phyloP scores from a whole-genome alignment of 352 stramenopile species.

The Plasmopara muralis region DNA sequence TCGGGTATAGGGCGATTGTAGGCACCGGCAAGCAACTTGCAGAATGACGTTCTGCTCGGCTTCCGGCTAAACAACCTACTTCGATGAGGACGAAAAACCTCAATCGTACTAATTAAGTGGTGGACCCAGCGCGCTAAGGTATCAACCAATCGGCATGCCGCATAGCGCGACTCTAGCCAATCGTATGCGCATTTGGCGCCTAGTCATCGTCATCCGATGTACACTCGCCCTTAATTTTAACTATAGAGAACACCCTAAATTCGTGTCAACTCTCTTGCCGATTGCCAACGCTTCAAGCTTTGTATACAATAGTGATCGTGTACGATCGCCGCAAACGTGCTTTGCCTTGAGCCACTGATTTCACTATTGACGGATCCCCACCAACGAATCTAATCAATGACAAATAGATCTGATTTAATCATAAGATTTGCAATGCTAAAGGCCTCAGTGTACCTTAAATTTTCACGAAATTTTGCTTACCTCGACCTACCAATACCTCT shows the following conservation, averaged over 20 bases:
- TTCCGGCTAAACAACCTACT: not conserved
- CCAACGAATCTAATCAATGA: too few relatives aligned
- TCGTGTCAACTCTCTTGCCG: slow-evolving; percentile 3
- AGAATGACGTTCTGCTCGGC: slow-evolving; percentile 27
- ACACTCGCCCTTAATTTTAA: not conserved
- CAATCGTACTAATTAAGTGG: slow-evolving; percentile 7
- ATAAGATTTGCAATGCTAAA: too few relatives aligned
- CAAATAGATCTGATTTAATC: too few relatives aligned
- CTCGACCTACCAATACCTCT: too few relatives aligned
- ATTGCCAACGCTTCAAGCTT: not conserved
- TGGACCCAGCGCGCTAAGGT: slow-evolving; percentile 15
- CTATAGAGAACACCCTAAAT: not conserved
- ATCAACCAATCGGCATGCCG: slow-evolving; percentile 22
- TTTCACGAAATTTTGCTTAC: too few relatives aligned
- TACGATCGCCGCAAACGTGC: not conserved
- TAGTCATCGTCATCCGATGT: slow-evolving; percentile 5
- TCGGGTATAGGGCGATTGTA: slow-evolving; percentile 9
- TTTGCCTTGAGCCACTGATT: slow-evolving; percentile 19
- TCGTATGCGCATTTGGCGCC: not conserved
- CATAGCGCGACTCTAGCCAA: slow-evolving; percentile 1
- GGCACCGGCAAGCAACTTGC: slow-evolving; percentile 35
- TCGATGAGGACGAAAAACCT: slow-evolving; percentile 1
- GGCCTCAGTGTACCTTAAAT: too few relatives aligned
- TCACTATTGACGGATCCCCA: not conserved
- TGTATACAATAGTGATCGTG: not conserved